Percentiles rank a stretch among this genome's conserved stretches.
phyloP scores from a whole-genome alignment of 78 protist species.

The Paratrimastix pyriformis region DNA sequence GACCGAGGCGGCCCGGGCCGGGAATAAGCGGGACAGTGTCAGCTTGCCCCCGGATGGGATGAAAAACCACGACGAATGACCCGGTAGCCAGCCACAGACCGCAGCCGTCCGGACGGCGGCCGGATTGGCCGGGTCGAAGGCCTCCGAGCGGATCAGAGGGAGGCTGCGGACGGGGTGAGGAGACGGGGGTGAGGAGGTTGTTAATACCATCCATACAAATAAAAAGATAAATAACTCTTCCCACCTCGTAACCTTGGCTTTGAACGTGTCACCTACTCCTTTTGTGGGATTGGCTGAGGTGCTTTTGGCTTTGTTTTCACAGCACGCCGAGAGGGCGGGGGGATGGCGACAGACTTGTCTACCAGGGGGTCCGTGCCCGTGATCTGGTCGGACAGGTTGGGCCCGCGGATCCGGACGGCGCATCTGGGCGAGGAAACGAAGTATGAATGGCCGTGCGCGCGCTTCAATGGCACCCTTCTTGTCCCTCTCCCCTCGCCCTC shows the following conservation, averaged over 20 bases:
- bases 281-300: too few species aligned
- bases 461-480: too few species aligned
- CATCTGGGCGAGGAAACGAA: too few species aligned
- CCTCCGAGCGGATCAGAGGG: neutral
- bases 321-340: neutral
- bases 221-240: neutral
- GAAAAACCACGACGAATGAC: slow-evolving; percentile 15
- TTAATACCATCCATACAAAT: neutral
- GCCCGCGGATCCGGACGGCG: slow-evolving; percentile 69
- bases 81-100: too few species aligned
- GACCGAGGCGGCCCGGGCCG: too few species aligned
- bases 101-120: slow-evolving; percentile 6
- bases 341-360: slow-evolving; percentile 23
- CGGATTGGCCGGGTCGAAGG: neutral
- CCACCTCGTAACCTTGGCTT: neutral
- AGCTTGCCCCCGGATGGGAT: too few species aligned
- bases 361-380: slow-evolving; percentile 71
- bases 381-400: slow-evolving; percentile 51
- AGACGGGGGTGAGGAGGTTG: neutral
- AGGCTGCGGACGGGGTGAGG: neutral
- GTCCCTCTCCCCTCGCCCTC: too few species aligned
- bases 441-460: too few species aligned
- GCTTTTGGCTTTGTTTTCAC: too few species aligned
- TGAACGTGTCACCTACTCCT: neutral
- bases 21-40: too few species aligned